Conservation (phyloP, 768 basidiomycete species). For the Mycena epipterygia region DNA sequence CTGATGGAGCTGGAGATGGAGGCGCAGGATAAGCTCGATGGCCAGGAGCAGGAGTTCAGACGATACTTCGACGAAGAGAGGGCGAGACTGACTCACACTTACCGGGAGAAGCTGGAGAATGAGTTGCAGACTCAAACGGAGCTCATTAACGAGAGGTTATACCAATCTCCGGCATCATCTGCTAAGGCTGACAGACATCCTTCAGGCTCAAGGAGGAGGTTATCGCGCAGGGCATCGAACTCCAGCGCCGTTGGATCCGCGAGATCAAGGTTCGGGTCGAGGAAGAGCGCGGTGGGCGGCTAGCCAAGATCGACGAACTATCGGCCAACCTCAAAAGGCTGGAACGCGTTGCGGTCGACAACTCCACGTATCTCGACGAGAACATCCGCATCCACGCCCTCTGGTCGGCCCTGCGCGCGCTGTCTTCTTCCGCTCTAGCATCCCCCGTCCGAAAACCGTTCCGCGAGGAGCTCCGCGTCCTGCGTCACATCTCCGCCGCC, state of each 20-base stretch:
- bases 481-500: slow-evolving; percentile 80
- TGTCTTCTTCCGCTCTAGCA: slow-evolving; percentile 74
- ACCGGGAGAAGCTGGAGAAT: slow-evolving; percentile 87
- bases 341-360: slow-evolving; percentile 92
- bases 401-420: slow-evolving; percentile 92
- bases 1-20: slow-evolving; percentile 88
- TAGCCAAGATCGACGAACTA: slow-evolving; percentile 95
- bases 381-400: slow-evolving; percentile 93
- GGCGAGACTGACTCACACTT: slow-evolving; percentile 76
- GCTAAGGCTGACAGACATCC: slow-evolving; percentile 11
- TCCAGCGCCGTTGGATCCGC: slow-evolving; percentile 96
- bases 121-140: slow-evolving; percentile 92
- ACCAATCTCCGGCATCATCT: neutral
- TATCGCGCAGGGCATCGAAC: slow-evolving; percentile 95
- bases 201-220: slow-evolving; percentile 92
- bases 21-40: slow-evolving; percentile 86
- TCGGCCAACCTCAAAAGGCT: slow-evolving; percentile 91
- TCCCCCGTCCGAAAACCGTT: slow-evolving; percentile 84
- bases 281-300: slow-evolving; percentile 94
- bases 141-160: slow-evolving; percentile 93
- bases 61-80: slow-evolving; percentile 86
- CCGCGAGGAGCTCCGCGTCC: slow-evolving; percentile 88
- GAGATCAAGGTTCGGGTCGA: slow-evolving; percentile 97
- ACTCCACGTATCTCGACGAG: slow-evolving; percentile 91
- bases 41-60: slow-evolving; percentile 89